Percentiles rank a stretch among this genome's conserved stretches.
Conservation (phyloP, 257 asterid species). For the Solanum gracilifrons region DNA sequence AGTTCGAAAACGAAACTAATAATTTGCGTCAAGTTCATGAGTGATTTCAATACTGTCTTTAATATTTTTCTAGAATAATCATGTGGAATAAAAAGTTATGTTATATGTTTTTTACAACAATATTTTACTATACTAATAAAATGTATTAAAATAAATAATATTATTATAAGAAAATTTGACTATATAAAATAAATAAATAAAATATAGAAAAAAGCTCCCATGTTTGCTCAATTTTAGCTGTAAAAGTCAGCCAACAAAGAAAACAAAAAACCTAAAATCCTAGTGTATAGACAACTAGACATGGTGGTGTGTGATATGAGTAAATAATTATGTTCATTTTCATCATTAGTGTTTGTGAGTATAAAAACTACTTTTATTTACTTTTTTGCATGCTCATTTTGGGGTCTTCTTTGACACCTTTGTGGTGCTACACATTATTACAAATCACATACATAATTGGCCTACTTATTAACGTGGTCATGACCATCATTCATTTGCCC, state of each 20-base stretch:
- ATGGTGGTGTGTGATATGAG: background rate
- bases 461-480: background rate
- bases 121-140: background rate
- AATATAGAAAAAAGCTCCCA: background rate
- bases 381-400: conserved; percentile 8
- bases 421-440: conserved; percentile 7
- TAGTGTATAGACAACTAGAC: background rate
- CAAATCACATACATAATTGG: background rate
- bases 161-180: background rate
- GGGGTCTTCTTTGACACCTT: conserved; percentile 7
- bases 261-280: background rate
- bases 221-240: conserved; percentile 12
- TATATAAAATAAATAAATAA: background rate
- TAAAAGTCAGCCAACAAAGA: background rate
- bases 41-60: no score
- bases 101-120: background rate
- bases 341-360: conserved; percentile 1
- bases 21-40: no score
- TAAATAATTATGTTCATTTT: background rate
- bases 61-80: background rate
- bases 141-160: background rate
- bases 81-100: background rate
- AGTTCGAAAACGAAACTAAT: no score
- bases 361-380: background rate
- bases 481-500: background rate